Base-by-base conservation (phyloP, 306 rosid genomes). In the Quercus alba region DNA sequence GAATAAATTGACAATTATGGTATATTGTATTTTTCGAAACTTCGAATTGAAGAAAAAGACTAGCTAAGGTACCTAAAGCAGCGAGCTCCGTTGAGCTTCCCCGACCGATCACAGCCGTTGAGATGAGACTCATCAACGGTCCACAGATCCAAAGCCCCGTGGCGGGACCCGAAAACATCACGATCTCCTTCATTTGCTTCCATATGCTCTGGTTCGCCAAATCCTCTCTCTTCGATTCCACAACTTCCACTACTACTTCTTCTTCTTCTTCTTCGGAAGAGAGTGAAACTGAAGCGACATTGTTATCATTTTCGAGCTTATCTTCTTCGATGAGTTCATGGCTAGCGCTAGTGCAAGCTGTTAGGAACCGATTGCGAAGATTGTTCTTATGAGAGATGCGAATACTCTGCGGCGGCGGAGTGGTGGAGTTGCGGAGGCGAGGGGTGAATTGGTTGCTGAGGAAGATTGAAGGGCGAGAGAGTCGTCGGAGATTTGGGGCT, bases 61-160 rank as follows among this genome's bases (percentile, higher is more conserved):
- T 12, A 10, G 17, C 54, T 49, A 12, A 49, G 54, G 61, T 52
- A 85, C 88, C 87, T 62, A 83, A 72, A 75, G 89, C 85, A 78
- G 87, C 87, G 35, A 86, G 87, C 79, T 86, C 81, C 52, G 62
- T 70, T 8, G 80, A 78, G 80, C 77, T 83, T 13, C 77, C 83
- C 76, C 21, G 77, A n/a, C 86, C 83, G 21, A 78, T 70, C 68
- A 83, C 67, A 59, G 86, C 77, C 1, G 83, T 83, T 59, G 82
- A 74, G 9, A 83, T 78, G 51, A 83, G 83, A 78, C 86, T 83
- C 86, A 78, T 83, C 68, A 82, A 69, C 4, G 83, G 82, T 5
- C 38, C 86, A 78, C 77, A 83, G 69, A 83, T 78, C 83, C 83
- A 83, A 6, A 83, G 49, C 72, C 86, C 86, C 18, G 79, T 78